Evolutionary conservation across 345 rosid species (phyloP).

Genomic region (Arabidopsis thaliana): DNA sequence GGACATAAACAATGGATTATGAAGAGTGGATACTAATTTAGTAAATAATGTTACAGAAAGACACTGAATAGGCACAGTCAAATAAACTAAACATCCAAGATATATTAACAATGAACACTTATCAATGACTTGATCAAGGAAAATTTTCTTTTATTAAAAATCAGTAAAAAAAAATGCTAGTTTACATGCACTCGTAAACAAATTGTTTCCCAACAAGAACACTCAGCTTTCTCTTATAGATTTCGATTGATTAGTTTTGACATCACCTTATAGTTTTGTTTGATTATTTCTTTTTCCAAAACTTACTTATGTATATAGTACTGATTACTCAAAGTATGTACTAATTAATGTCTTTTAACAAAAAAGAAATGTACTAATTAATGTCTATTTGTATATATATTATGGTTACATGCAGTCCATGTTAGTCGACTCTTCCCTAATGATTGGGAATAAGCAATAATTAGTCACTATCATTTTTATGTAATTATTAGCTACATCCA

Average conservation of each 20-base stretch:
- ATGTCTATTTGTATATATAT: not conserved
- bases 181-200: not conserved
- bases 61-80: slow-evolving; percentile 4
- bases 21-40: not conserved
- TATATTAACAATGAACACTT: not conserved
- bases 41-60: slow-evolving; percentile 9
- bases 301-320: slow-evolving; percentile 22
- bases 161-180: not conserved
- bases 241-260: not conserved
- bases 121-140: not conserved
- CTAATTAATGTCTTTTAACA: not conserved
- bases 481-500: slow-evolving; percentile 40
- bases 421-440: slow-evolving; percentile 41
- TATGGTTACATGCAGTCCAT: slow-evolving; percentile 40
- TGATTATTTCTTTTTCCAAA: not conserved
- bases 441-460: slow-evolving; percentile 39
- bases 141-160: not conserved
- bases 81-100: slow-evolving; percentile 2
- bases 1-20: slow-evolving; percentile 2
- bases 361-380: not conserved
- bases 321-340: slow-evolving; percentile 21
- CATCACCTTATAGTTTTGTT: not conserved
- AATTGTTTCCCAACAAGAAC: not conserved
- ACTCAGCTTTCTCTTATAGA: not conserved
- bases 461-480: slow-evolving; percentile 29